These are phyloP conservation scores for Tripterygium wilfordii DNA, from an alignment of 177 flowering plant species.

Conservation along the genomic window DNA sequence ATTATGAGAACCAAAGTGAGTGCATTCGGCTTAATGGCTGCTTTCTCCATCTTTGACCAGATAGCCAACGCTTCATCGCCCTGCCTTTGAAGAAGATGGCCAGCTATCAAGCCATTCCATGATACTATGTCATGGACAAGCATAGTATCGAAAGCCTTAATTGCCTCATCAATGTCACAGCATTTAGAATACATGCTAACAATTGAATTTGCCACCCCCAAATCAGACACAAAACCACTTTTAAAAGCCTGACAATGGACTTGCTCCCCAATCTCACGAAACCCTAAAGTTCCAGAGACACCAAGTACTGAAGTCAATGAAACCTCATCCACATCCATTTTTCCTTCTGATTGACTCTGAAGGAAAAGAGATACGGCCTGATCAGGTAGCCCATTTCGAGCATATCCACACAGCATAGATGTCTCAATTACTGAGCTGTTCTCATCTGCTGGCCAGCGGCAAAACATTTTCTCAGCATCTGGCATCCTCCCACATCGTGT, in stretches of 20 bases:
- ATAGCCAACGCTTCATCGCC: slow-evolving; percentile 68
- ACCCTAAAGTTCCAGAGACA: slow-evolving; percentile 71
- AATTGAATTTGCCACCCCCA: slow-evolving; percentile 54
- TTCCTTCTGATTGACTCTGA: slow-evolving; percentile 32
- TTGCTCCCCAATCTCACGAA: slow-evolving; percentile 65
- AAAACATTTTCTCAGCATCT: slow-evolving; percentile 66
- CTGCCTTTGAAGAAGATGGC: slow-evolving; percentile 59
- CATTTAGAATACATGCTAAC: slow-evolving; percentile 82
- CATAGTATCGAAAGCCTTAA: slow-evolving; percentile 51
- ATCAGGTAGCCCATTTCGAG: slow-evolving; percentile 60
- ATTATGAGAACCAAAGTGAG: slow-evolving; percentile 54
- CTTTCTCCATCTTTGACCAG: slow-evolving; percentile 56
- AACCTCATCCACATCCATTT: slow-evolving; percentile 49
- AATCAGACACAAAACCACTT: slow-evolving; percentile 41
- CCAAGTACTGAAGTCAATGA: slow-evolving; percentile 53
- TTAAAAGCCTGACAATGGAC: slow-evolving; percentile 60
- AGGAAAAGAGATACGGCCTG: slow-evolving; percentile 57
- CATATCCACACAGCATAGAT: slow-evolving; percentile 74
- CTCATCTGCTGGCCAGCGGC: slow-evolving; percentile 21
- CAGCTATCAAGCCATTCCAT: slow-evolving; percentile 73
- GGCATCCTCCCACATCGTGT: slow-evolving; percentile 67
- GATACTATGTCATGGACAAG: slow-evolving; percentile 54
- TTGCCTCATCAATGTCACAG: slow-evolving; percentile 54
- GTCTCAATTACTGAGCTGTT: slow-evolving; percentile 46
- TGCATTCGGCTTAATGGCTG: slow-evolving; percentile 47